Evolutionary conservation across 176 grass and related monocot species (phyloP), one percentile per base, ranked within the genome.

Genomic region (Tillandsia leiboldiana): DNA sequence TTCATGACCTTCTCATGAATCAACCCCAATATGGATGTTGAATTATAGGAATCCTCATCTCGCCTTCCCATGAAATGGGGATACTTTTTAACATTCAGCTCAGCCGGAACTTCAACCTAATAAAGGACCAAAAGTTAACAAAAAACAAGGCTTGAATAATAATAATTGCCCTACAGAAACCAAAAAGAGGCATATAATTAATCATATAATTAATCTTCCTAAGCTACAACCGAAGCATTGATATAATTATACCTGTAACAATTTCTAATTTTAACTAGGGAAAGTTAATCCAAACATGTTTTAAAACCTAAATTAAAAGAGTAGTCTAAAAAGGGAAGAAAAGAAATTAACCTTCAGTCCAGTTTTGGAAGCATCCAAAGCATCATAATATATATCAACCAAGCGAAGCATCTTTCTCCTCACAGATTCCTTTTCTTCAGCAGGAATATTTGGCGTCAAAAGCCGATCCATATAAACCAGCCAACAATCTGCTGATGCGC

Each of bases 321-420:
- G 4, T 42, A 6, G 33, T 42, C 33, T 42, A 42, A 7, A 42
- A 42, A 42, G 33, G 33, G 4, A 42, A 49, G 11, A 72, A 65
- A 49, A 24, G 23, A 13, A 83, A 81, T 13, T 67, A 52, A 90
- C 91, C 84, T 96, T 75, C 11, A 54, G 42, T 64, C 91, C 84
- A 13, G 18, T 42, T 83, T 90, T 96, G 11, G 73, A 27, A 33
- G 91, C 87, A 83, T 96, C 87, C 66, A 90, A 17, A 28, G 87
- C 87, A 56, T 76, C 70, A 78, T 96, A 96, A 77, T 96, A 96
- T 78, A 87, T 75, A 65, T 96, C 79, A 51, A 85, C 76, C 14
- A 96, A 82, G 12, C 58, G 13, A 29, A 87, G 68, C 15, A 96
- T 96, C 54, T 87, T 80, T 23, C 8, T 4, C 24, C 53, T 63